These are phyloP conservation scores for Venturia aucupariae DNA, from an alignment of 2,329 filamentous ascomycete genomes.

Conservation along the genomic window DNA sequence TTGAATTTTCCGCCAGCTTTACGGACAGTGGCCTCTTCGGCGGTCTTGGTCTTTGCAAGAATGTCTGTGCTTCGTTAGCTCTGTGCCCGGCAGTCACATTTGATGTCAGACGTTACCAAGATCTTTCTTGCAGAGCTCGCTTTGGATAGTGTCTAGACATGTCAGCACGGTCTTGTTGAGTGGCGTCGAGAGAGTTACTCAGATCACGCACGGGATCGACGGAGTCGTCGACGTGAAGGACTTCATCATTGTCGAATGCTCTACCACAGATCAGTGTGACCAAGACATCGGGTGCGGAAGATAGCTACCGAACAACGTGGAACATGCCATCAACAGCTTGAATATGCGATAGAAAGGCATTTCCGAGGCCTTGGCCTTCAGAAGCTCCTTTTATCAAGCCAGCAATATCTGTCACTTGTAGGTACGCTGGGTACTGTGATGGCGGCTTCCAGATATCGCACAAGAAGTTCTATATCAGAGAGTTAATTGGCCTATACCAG, in stretches of 20 bases:
- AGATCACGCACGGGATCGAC: constrained; percentile 38
- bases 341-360: constrained; percentile 38
- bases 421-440: constrained; percentile 36
- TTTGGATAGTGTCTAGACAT: background rate
- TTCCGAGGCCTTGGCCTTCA: constrained; percentile 36
- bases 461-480: constrained; percentile 31
- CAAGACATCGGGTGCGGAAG: background rate
- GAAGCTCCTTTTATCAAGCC: constrained; percentile 38
- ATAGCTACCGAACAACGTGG: constrained; percentile 29
- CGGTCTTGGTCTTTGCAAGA: background rate
- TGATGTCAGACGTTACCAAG: background rate
- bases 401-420: constrained; percentile 39
- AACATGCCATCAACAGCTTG: constrained; percentile 40
- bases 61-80: background rate
- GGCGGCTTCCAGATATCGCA: constrained; percentile 39
- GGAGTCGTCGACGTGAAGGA: constrained; percentile 39
- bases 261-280: constrained; percentile 14
- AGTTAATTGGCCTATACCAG: background rate
- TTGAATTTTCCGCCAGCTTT: background rate
- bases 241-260: constrained; percentile 38
- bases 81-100: background rate
- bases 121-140: background rate
- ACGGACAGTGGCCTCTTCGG: background rate
- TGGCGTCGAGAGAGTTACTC: constrained; percentile 31
- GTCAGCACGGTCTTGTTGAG: background rate